Evolutionary conservation across 208 protist genomes (phyloP), one percentile per base, ranked within the genome.

Genomic region (Angomonas deanei): DNA sequence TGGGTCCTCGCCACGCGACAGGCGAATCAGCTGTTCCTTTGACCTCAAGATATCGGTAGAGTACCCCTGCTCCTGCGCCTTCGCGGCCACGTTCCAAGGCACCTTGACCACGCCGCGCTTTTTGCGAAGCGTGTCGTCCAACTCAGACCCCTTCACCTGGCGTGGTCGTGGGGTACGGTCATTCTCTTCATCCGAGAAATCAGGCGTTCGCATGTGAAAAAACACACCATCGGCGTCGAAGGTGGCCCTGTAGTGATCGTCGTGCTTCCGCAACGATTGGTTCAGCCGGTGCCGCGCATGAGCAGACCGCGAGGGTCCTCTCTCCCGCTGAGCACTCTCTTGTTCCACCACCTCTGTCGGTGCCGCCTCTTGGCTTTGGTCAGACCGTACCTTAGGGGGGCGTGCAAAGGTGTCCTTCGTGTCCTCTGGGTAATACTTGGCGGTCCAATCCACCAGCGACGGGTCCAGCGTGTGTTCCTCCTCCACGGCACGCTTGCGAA

Each of bases 381-480:
- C 24, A 31, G 46, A 31, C n/a, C 82, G 84, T 13, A 88, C 78
- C 49, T 78, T 74, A 32, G 86, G 89, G 26, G 82, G 84, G 30
- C 80, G 65, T 2, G 72, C 64, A 61, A 96, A 93, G 3, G 83
- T 93, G 46, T 57, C 42, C 17, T 74, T 55, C 19, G 80, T 75
- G 69, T 96, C 90, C 17, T 91, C 84, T 3, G 90, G 84, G 56
- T 86, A 96, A 68, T 91, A 92, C 72, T 93, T 92, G 33, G 84
- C 86, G n/a, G 90, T 91, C 86, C 90, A 96, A 58, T 96, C 85
- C 24, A 96, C 84, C 21, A 96, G 71, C 11, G 90, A 96, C 0
- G 90, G 83, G 58, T 96, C 90, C 8, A 96, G 71, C 19, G 86
- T 77, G 13, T 68, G 24, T 47, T 82, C 80, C 31, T 84, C 67